These are phyloP conservation scores for Coelastrella sp. DNA, from an alignment of 139 green algal genomes.

Conservation along the genomic window DNA sequence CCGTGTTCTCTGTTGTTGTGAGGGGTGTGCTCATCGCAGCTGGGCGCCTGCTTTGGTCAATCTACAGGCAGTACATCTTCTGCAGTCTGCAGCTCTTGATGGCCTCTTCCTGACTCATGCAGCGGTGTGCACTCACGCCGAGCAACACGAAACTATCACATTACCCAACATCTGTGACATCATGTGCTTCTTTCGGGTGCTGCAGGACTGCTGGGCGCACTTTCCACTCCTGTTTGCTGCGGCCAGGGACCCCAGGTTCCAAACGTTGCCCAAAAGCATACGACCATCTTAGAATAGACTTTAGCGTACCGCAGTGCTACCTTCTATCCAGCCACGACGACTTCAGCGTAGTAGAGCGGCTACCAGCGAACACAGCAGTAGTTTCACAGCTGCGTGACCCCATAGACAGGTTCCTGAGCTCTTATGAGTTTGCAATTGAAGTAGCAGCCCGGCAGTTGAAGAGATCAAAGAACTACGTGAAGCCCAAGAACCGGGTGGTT, in stretches of 20 bases:
- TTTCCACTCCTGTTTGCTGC: conserved; percentile 66
- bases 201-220: conserved; percentile 90
- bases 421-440: conserved; percentile 91
- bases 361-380: conserved; percentile 57
- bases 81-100: too few species aligned
- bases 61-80: too few species aligned
- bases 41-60: too few species aligned
- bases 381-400: conserved; percentile 80
- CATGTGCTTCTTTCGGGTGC: background rate
- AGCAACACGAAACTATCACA: too few species aligned
- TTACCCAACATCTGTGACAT: background rate
- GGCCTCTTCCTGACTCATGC: too few species aligned
- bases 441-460: conserved; percentile 64
- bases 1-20: too few species aligned
- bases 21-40: too few species aligned
- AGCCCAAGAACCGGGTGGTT: conserved; percentile 61
- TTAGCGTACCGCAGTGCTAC: conserved; percentile 68
- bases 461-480: conserved; percentile 32
- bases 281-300: conserved; percentile 85
- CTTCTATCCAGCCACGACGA: conserved; percentile 90
- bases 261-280: conserved; percentile 82
- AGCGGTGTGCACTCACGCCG: too few species aligned
- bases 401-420: conserved; percentile 79
- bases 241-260: conserved; percentile 31
- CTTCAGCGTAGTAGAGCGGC: conserved; percentile 71